phyloP scores from a whole-genome alignment of 1,139 yeast genomes.

The Suhomyces maxii region DNA sequence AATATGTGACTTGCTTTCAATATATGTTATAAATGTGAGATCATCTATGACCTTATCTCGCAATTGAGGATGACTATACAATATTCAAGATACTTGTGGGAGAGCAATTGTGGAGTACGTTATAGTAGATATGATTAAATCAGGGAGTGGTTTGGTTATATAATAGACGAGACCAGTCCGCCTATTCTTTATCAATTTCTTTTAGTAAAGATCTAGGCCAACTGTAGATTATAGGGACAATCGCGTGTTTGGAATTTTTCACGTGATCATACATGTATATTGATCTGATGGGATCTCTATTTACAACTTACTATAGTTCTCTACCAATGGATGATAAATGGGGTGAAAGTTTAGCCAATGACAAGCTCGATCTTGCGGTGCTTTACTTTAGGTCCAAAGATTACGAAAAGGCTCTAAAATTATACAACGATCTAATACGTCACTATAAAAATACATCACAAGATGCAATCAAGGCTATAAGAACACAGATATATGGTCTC shows the following conservation, averaged over 20 bases:
- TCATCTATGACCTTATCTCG: too few species aligned
- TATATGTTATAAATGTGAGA: not conserved
- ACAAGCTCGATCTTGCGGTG: conserved; percentile 33
- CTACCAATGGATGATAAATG: conserved; percentile 3
- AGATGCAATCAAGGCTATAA: conserved; percentile 17
- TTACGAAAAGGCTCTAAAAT: conserved; percentile 28
- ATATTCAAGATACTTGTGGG: too few species aligned
- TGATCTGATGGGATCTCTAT: not conserved
- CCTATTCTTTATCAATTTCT: too few species aligned
- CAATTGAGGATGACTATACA: too few species aligned
- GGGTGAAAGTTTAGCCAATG: conserved; percentile 24
- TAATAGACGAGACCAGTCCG: too few species aligned
- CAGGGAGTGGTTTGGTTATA: too few species aligned
- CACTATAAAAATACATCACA: conserved; percentile 17
- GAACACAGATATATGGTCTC: conserved; percentile 21
- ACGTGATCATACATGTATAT: not conserved
- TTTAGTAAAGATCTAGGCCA: not conserved
- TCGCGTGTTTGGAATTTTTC: not conserved
- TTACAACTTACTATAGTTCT: not conserved
- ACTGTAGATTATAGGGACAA: not conserved
- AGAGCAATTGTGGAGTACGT: too few species aligned
- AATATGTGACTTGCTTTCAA: not conserved
- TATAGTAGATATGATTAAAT: too few species aligned
- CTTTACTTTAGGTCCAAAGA: conserved; percentile 33
- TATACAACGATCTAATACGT: conserved; percentile 13